A percentile compares a stretch with the other conserved stretches of the same genome.
Evolutionary conservation across 2,329 filamentous ascomycete species (phyloP).

Genomic region (Paracoccidioides lutzii): DNA sequence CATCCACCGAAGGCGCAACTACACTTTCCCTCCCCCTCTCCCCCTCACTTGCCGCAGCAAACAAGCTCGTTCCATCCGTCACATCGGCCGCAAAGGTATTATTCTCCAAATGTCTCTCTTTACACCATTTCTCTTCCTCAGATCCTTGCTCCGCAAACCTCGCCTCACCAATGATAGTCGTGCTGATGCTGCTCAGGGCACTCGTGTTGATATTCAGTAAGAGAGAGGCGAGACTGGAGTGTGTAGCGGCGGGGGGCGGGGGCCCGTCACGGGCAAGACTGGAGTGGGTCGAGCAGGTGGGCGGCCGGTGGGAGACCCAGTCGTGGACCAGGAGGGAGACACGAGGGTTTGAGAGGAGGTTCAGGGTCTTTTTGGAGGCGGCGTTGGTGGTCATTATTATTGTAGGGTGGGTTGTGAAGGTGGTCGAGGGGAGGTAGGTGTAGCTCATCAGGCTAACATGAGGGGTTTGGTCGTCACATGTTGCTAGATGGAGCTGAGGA

Average conservation of each 20-base stretch:
- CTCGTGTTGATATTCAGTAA: conserved; percentile 85
- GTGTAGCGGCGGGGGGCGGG: conserved; percentile 47
- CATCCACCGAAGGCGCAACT: conserved; percentile 47
- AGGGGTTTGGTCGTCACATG: conserved; percentile 67
- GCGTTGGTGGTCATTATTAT: conserved; percentile 90
- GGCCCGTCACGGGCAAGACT: conserved; percentile 48
- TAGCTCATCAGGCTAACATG: conserved; percentile 99
- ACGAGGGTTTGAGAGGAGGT: conserved; percentile 69
- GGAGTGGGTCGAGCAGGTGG: conserved; percentile 47
- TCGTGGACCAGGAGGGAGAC: conserved; percentile 95
- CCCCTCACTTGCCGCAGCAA: conserved; percentile 22
- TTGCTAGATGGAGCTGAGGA: conserved; percentile 91
- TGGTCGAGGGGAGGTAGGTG: conserved; percentile 78
- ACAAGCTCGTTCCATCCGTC: conserved; percentile 35
- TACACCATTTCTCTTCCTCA: conserved; percentile 75
- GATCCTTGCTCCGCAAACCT: conserved; percentile 58
- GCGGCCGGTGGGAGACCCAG: conserved; percentile 88
- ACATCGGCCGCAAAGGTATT: conserved; percentile 62
- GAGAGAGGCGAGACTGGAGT: conserved; percentile 66
- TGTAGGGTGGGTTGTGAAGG: conserved; percentile 62
- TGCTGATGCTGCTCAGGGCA: conserved; percentile 74
- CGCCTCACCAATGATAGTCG: conserved; percentile 85
- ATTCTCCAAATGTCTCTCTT: conserved; percentile 72
- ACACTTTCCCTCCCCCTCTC: conserved; percentile 29
- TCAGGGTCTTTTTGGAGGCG: conserved; percentile 57